Evolutionary conservation across 1,284 basidiomycete species (phyloP), one percentile per base, ranked within the genome.

Genomic region (Fomes fomentarius): DNA sequence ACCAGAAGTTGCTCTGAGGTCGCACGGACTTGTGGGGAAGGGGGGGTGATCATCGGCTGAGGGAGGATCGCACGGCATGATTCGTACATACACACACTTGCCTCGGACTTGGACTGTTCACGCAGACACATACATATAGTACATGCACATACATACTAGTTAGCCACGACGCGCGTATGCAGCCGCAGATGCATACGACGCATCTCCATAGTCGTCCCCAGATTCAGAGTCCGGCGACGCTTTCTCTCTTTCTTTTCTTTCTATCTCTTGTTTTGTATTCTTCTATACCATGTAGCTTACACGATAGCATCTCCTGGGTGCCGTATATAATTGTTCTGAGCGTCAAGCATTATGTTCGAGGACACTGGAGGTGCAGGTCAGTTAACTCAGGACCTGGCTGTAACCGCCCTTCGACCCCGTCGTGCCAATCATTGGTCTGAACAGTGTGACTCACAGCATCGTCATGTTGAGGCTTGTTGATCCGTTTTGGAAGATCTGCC

Each of bases 1-100:
- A 62, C 47, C 76, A 76, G 61, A 56, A 58, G 33, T 58, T 67
- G 61, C 60, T 67, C n/a, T 67, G 60, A 64, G 44, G 21, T 30
- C 12, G 28, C 28, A 12, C 7, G 28, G 28, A 30, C n/a, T n/a
- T n/a, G n/a, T n/a, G 2, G 35, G 39, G 19, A 8, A 11, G 10
- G 28, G 10, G 10, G 5, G 17, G 47, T 17, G 5, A 26, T 28
- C 14, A 22, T 30, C 12, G 28, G 12, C 7, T 30, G 12, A 12
- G 28, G 28, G 28, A 30, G 28, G 28, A 12, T 6, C 12, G 28
- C 28, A 30, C 28, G 28, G 28, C 6, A 6, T 30, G 28, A 7
- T 30, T 7, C 28, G 28, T 12, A 30, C 28, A 30, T 12, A 30
- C 7, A 30, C 28, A 30, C 28, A 30, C n/a, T n/a, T n/a, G n/a